phyloP scores from a whole-genome alignment of 192 early-diverging fungal species.

The Entrophospora sp. region DNA sequence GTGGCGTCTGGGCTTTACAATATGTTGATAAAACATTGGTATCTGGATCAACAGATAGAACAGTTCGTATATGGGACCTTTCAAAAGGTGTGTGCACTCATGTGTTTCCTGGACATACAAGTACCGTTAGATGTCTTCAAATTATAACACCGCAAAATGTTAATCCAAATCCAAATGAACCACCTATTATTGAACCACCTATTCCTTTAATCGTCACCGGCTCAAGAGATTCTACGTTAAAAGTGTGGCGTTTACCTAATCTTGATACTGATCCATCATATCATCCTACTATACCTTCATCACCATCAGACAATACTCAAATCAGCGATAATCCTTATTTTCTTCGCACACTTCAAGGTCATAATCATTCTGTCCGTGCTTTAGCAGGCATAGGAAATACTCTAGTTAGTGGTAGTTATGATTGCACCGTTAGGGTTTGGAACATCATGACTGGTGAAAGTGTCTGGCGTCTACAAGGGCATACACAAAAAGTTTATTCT shows the following conservation, averaged over 20 bases:
- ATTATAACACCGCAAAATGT: slow-evolving; percentile 68
- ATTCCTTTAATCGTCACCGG: slow-evolving; percentile 79
- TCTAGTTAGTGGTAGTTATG: slow-evolving; percentile 89
- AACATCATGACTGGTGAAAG: slow-evolving; percentile 62
- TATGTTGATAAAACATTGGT: slow-evolving; percentile 83
- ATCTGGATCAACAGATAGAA: slow-evolving; percentile 88
- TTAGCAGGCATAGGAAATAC: slow-evolving; percentile 83
- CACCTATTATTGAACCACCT: slow-evolving; percentile 45
- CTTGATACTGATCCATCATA: slow-evolving; percentile 28
- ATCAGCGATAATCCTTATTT: slow-evolving; percentile 63
- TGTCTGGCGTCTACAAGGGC: slow-evolving; percentile 67
- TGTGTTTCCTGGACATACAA: slow-evolving; percentile 88
- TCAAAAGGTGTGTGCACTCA: no score
- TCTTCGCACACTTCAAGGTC: slow-evolving; percentile 70
- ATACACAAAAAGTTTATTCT: slow-evolving; percentile 93
- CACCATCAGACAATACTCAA: neutral
- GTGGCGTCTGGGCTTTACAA: slow-evolving; percentile 96
- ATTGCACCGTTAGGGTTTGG: slow-evolving; percentile 86
- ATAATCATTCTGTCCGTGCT: slow-evolving; percentile 83
- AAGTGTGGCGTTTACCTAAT: slow-evolving; percentile 90
- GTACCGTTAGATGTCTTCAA: slow-evolving; percentile 87
- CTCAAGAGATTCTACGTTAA: slow-evolving; percentile 83
- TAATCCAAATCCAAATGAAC: slow-evolving; percentile 29
- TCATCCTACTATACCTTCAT: no score
- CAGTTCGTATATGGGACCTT: slow-evolving; percentile 95